Conservation (phyloP, 305 asterid genomes). For the Fraxinus nigra region DNA sequence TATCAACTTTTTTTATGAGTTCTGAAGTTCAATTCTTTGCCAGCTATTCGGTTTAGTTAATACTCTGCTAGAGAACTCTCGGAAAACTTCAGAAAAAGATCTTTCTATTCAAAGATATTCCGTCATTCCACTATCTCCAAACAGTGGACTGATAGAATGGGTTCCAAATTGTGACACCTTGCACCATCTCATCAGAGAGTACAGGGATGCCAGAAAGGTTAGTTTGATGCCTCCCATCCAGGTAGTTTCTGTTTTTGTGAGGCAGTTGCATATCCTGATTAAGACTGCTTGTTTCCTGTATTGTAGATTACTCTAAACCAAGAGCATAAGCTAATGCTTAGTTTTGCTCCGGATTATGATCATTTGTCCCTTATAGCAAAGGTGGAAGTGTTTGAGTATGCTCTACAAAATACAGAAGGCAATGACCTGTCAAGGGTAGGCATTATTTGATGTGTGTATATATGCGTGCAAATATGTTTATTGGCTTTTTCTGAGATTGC, state of each 20-base stretch:
- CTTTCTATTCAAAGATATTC: conserved; percentile 89
- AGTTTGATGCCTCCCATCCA: conserved; percentile 7
- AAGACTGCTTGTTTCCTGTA: conserved; percentile 24
- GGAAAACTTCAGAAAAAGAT: conserved; percentile 92
- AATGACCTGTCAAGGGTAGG: conserved; percentile 92
- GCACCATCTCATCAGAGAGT: conserved; percentile 94
- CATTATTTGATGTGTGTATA: conserved; percentile 19
- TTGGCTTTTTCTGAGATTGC: conserved; percentile 19
- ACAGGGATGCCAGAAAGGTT: conserved; percentile 97
- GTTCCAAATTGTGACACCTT: conserved; percentile 97
- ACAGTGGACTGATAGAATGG: conserved; percentile 98
- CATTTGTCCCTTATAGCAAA: conserved; percentile 91
- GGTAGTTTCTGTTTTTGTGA: conserved; percentile 1
- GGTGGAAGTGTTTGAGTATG: conserved; percentile 98
- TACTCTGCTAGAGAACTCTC: conserved; percentile 83
- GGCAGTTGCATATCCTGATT: conserved; percentile 28
- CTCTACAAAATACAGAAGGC: conserved; percentile 94
- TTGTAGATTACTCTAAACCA: conserved; percentile 87
- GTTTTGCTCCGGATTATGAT: conserved; percentile 97
- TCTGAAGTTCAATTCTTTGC: conserved; percentile 26
- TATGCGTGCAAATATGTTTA: background rate
- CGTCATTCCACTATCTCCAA: conserved; percentile 95
- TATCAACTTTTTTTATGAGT: conserved; percentile 23
- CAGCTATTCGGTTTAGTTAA: conserved; percentile 98
- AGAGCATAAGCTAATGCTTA: conserved; percentile 95